Base-by-base conservation (phyloP, 169 alveolate species). In the Cryptosporidium viatorum region DNA sequence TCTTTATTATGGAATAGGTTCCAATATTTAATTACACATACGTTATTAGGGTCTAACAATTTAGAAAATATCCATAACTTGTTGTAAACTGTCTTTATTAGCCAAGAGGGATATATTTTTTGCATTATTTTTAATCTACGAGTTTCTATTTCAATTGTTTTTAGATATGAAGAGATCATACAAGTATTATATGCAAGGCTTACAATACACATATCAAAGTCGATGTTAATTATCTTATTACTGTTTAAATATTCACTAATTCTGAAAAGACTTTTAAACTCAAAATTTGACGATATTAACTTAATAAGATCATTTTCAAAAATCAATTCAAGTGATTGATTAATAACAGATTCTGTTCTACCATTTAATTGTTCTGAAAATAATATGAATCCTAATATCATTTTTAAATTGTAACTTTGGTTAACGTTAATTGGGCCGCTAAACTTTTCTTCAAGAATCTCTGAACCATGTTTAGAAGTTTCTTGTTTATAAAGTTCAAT, bases 111-210 rank as follows among this genome's bases (percentile, higher is more conserved):
- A 48, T 80, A 65, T 31, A 6, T 80, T 26, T 43, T 65, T 18
- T 80, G 89, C 12, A 29, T 23, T 9, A 10, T 39, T 43, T 43
- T 31, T 7, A 43, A 29, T 70, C 41, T 35, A 31, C 14, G 29
- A 18, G 39, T 80, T 59, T 59, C 51, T 29, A 62, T 26, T 73
- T 73, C 86, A n/a, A 80, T 10, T 12, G 89, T n/a, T 62, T 65
- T 80, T 14, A 80, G 67, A 80, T 62, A 80, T 6, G 89, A 80
- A 45, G 89, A 59, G 41, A 80, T 50, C 89, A 80, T 80, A 41
- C 89, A 80, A 14, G 59, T 65, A 35, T 59, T 41, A 41, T 80
- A 80, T 39, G 75, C 75, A 26, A 80, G 59, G 23, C 41, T 48
- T 8, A 41, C 67, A 9, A 80, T 35, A 29, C 80, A 80, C 75